A percentile compares a stretch with the other conserved stretches of the same genome.
phyloP scores from a whole-genome alignment of 352 stramenopile genomes.

The Phytophthora palmivora region DNA sequence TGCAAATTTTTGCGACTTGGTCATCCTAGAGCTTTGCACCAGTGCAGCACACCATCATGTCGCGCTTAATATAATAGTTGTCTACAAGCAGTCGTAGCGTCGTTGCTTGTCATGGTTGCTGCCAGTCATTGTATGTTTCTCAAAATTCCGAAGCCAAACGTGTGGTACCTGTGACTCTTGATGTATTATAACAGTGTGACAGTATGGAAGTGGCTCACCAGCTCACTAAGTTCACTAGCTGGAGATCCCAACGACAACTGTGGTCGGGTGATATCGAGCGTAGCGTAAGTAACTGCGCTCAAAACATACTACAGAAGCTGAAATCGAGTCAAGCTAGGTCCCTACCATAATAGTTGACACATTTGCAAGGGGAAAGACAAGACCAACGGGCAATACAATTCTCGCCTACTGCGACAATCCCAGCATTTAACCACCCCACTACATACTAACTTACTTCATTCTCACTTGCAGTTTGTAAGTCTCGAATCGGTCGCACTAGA shows the following conservation, averaged over 20 bases:
- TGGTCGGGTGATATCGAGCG: slow-evolving; percentile 7
- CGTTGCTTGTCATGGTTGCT: slow-evolving; percentile 2
- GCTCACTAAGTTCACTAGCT: neutral
- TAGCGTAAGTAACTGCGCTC: slow-evolving; percentile 22
- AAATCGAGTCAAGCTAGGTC: neutral
- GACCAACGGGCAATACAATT: slow-evolving; percentile 7
- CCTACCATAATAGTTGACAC: slow-evolving; percentile 1
- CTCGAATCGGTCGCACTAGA: slow-evolving; percentile 12
- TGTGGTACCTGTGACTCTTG: slow-evolving; percentile 15
- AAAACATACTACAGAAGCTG: neutral
- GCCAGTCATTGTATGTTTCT: slow-evolving; percentile 18
- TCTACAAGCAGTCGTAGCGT: neutral
- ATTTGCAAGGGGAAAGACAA: slow-evolving; percentile 17
- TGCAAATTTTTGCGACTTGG: slow-evolving; percentile 5
- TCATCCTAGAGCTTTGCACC: slow-evolving; percentile 17
- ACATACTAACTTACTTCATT: too few relatives aligned
- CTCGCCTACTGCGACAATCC: slow-evolving; percentile 14
- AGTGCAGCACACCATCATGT: slow-evolving; percentile 6
- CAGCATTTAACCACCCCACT: too few relatives aligned
- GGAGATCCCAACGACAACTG: slow-evolving; percentile 5
- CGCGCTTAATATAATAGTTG: neutral
- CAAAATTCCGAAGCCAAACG: slow-evolving; percentile 9
- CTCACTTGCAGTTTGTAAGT: slow-evolving; percentile 4
- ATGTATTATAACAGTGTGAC: too few relatives aligned
- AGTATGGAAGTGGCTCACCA: neutral